These are phyloP conservation scores for Middelhovenomyces tepae DNA, from an alignment of 805 yeast species.

Conservation along the genomic window DNA sequence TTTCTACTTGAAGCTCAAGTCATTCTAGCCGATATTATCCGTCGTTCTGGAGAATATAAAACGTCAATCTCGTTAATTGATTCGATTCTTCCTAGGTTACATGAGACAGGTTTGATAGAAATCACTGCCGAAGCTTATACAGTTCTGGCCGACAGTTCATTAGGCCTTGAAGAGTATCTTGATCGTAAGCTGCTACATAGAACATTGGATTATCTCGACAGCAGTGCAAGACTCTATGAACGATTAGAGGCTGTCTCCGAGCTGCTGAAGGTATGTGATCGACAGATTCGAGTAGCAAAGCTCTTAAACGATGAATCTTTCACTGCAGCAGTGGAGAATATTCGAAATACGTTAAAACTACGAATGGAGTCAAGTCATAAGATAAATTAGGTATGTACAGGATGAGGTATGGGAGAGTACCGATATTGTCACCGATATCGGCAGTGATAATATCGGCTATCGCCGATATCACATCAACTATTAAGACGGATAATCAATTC, in stretches of 20 bases:
- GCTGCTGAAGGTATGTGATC: conserved; percentile 5
- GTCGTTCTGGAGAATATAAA: conserved; percentile 32
- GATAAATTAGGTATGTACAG: conserved; percentile 3
- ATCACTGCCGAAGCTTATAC: conserved; percentile 33
- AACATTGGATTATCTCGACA: no score
- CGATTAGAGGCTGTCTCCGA: no score
- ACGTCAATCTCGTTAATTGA: conserved; percentile 38
- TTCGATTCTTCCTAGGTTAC: conserved; percentile 37
- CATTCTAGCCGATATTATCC: conserved; percentile 37
- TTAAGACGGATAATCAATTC: conserved; percentile 49
- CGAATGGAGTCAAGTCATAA: no score
- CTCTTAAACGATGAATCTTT: conserved; percentile 3
- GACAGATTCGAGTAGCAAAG: conserved; percentile 10
- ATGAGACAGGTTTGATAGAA: conserved; percentile 33
- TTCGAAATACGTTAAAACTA: not conserved
- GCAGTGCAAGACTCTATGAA: no score
- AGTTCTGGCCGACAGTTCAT: conserved; percentile 24
- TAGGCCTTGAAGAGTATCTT: conserved; percentile 12
- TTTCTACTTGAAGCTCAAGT: conserved; percentile 40
- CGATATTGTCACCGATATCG: not conserved
- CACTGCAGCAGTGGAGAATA: conserved; percentile 1
- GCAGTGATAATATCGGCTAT: no score
- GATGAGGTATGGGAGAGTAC: conserved; percentile 1
- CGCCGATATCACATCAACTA: no score
- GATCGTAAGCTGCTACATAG: no score